phyloP scores from a whole-genome alignment of 345 rosid genomes.

The Litchi chinensis region DNA sequence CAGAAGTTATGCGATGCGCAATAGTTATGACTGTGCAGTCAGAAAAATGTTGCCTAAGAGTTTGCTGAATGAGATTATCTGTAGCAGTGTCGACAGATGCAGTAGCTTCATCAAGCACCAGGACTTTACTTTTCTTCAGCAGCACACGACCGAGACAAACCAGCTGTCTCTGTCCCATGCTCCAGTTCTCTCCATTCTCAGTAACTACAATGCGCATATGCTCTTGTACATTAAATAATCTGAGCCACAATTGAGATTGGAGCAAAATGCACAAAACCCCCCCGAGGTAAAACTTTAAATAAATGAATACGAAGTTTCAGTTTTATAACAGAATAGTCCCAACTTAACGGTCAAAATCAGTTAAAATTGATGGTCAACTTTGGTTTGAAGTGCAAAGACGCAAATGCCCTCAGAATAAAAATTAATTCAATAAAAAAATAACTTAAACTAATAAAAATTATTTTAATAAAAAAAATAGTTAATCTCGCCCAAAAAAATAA shows the following conservation, averaged over 20 bases:
- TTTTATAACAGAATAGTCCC: no score
- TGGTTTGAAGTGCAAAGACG: no score
- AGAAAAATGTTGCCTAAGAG: constrained; percentile 62
- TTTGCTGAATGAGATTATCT: constrained; percentile 76
- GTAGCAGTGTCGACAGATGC: constrained; percentile 90
- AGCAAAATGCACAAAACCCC: no score
- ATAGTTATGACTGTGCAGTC: constrained; percentile 75
- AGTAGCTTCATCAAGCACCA: constrained; percentile 93
- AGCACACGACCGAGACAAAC: constrained; percentile 84
- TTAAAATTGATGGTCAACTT: no score
- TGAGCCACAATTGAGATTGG: not conserved
- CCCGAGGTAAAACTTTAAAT: no score
- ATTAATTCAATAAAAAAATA: no score
- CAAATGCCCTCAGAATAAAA: no score
- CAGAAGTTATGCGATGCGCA: constrained; percentile 85
- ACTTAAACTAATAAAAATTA: no score
- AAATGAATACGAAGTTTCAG: no score
- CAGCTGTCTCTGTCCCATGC: constrained; percentile 91
- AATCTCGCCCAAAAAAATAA: no score
- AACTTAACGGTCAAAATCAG: no score
- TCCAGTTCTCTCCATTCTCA: constrained; percentile 95
- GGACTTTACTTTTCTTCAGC: constrained; percentile 71
- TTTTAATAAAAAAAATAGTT: no score
- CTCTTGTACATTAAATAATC: not conserved
- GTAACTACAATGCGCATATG: constrained; percentile 42